These are phyloP conservation scores for Diaporthe helianthi DNA, from an alignment of 2,329 filamentous ascomycete genomes.

Conservation along the genomic window DNA sequence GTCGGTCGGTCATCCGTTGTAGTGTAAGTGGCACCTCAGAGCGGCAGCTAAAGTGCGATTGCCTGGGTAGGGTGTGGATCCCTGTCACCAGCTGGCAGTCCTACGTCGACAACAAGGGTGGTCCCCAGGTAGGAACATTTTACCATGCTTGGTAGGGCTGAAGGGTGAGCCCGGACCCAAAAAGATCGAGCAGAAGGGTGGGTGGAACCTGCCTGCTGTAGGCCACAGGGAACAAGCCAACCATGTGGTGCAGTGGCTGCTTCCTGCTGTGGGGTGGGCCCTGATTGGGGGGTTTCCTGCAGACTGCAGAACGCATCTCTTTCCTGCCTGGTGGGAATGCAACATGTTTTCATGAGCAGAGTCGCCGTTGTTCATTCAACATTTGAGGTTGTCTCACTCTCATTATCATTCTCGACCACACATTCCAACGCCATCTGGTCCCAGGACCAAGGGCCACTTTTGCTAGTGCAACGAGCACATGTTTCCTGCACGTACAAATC, in stretches of 20 bases:
- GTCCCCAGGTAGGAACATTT: constrained; percentile 13
- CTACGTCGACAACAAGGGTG: constrained; percentile 17
- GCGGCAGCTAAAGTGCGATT: constrained; percentile 24
- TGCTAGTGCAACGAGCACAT: not conserved
- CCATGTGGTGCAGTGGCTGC: constrained; percentile 13
- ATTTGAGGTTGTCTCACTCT: not conserved
- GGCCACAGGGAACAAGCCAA: not conserved
- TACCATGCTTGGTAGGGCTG: constrained; percentile 15
- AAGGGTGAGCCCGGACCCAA: constrained; percentile 15
- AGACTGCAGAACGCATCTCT: not conserved
- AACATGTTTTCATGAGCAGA: not conserved
- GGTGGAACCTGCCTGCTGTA: not conserved
- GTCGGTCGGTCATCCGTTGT: not conserved
- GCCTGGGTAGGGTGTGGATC: constrained; percentile 27
- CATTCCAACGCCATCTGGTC: not conserved
- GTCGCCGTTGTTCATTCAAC: not conserved
- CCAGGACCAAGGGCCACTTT: not conserved
- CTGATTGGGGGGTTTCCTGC: not conserved
- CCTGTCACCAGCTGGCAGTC: constrained; percentile 26
- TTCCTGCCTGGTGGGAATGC: not conserved
- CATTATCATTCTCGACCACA: not conserved
- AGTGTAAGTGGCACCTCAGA: constrained; percentile 6
- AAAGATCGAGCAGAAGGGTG: not conserved
- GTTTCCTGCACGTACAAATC: not conserved
- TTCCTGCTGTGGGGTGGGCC: not conserved